Evolutionary conservation across 2,329 filamentous ascomycete species (phyloP), one percentile per base, ranked within the genome.

Genomic region (Curvularia eragrostidis): DNA sequence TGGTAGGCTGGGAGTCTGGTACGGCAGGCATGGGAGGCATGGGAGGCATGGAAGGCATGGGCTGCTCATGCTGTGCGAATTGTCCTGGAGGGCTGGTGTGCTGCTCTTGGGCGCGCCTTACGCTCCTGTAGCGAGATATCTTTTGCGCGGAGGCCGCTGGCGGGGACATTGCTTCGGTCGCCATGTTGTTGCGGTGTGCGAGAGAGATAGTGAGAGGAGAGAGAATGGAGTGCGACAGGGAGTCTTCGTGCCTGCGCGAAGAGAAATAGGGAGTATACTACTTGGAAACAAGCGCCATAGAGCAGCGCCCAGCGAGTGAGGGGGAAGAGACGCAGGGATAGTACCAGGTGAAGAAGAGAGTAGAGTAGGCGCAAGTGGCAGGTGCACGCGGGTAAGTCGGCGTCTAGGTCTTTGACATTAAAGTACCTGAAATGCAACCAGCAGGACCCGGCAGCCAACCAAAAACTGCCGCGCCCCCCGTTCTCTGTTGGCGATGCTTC

Each of bases 111-210:
- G 77, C 77, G 61, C 80, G 79, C 57, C 85, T 77, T 54, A 87
- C 83, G 28, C 84, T 85, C 62, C 84, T 80, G 73, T 88, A 88
- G 41, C 85, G 81, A 53, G 84, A 84, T 69, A 85, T 82, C 68
- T 84, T 86, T 51, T 74, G 70, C 52, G 66, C 51, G 56, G 64
- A 43, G 41, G 63, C 58, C 9, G 43, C n/a, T 12, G 43, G 56
- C 46, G 71, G 62, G 50, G 63, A 58, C 43, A 70, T 60, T 57
- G 64, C 65, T 54, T 73, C 71, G 64, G 71, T 65, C 38, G 66
- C 70, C 74, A 77, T 77, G 69, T 53, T 75, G 68, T 52, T 69
- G 70, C 65, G 61, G 53, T n/a, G n/a, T n/a, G n/a, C n/a, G n/a
- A n/a, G n/a, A n/a, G n/a, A n/a, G n/a, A n/a, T n/a, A n/a, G n/a